phyloP scores from a whole-genome alignment of 2,329 filamentous ascomycete genomes.

The Stagonosporopsis vannaccii region DNA sequence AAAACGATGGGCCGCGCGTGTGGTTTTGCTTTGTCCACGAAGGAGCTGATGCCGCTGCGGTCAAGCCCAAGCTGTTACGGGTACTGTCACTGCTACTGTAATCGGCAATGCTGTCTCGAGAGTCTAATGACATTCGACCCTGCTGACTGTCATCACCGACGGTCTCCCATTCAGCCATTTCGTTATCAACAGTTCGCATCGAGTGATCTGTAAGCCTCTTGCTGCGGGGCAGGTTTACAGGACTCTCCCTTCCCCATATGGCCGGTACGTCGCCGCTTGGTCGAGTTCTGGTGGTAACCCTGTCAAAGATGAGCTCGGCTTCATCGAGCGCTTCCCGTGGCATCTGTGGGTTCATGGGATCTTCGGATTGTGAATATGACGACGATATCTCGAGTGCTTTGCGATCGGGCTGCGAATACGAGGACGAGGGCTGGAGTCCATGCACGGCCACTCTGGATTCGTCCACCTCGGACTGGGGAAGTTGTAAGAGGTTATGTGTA shows the following conservation, averaged over 20 bases:
- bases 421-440: slow-evolving; percentile 31
- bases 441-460: slow-evolving; percentile 1
- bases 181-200: slow-evolving; percentile 12
- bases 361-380: slow-evolving; percentile 36
- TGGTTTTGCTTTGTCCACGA: slow-evolving; percentile 21
- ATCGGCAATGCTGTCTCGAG: slow-evolving; percentile 43
- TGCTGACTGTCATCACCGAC: slow-evolving; percentile 31
- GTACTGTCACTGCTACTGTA: slow-evolving; percentile 42
- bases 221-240: slow-evolving; percentile 33
- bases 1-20: slow-evolving; percentile 24
- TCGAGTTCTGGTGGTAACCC: slow-evolving; percentile 15
- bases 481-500: slow-evolving; percentile 41
- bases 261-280: slow-evolving; percentile 33
- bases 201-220: slow-evolving; percentile 11
- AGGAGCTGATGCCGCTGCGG: slow-evolving; percentile 14
- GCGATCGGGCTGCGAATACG: slow-evolving; percentile 28
- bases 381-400: slow-evolving; percentile 32
- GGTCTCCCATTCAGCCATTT: slow-evolving; percentile 48
- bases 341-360: slow-evolving; percentile 19
- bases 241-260: slow-evolving; percentile 43
- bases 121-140: slow-evolving; percentile 30
- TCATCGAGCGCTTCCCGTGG: slow-evolving; percentile 39
- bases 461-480: slow-evolving; percentile 23
- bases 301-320: slow-evolving; percentile 41
- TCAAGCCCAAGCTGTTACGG: slow-evolving; percentile 27